phyloP scores from a whole-genome alignment of 176 grass and related monocot genomes.

The Eleusine indica region DNA sequence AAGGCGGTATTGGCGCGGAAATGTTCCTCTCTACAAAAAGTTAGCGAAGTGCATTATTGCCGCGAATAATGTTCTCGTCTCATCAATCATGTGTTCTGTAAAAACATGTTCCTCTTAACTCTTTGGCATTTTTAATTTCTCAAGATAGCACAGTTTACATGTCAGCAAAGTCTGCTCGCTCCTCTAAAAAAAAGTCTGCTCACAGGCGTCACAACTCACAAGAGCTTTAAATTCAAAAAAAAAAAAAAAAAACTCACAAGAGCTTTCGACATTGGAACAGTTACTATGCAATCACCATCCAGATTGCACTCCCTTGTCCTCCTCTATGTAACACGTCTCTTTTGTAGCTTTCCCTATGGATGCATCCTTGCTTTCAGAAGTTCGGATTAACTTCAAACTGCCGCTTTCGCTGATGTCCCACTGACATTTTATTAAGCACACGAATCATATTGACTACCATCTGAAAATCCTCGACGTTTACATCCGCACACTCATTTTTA shows the following conservation, averaged over 20 bases:
- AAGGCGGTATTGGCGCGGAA: neutral
- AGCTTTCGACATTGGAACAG: conserved; percentile 19
- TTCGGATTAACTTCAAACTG: conserved; percentile 23
- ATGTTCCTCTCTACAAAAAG: neutral
- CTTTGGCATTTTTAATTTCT: neutral
- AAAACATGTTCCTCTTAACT: neutral
- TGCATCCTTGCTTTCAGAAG: neutral
- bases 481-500: conserved; percentile 17
- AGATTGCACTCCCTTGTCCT: neutral
- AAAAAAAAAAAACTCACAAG: neutral
- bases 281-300: neutral
- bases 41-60: too few relatives aligned
- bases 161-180: neutral
- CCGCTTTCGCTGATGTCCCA: conserved; percentile 30
- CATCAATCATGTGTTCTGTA: neutral
- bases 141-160: neutral
- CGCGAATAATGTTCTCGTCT: neutral
- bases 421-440: conserved; percentile 15
- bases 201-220: too few relatives aligned
- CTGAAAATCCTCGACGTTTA: conserved; percentile 18
- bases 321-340: conserved; percentile 12
- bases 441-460: conserved; percentile 24
- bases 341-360: conserved; percentile 25
- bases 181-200: too few relatives aligned
- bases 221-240: too few relatives aligned